These are phyloP conservation scores for Cajanus cajan DNA, from an alignment of 306 rosid species.

Conservation along the genomic window DNA sequence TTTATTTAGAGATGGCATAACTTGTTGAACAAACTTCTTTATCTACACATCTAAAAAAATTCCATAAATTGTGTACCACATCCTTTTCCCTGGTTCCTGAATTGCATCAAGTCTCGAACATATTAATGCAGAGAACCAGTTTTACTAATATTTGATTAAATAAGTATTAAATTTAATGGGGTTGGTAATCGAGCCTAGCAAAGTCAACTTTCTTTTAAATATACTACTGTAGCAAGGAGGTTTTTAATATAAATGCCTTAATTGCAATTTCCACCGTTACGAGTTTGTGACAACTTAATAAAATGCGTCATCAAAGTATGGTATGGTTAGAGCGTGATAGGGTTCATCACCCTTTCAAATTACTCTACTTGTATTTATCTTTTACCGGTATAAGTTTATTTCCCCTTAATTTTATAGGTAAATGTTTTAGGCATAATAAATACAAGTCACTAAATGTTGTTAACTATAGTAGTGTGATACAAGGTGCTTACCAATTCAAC, in stretches of 20 bases:
- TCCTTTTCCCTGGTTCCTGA: neutral
- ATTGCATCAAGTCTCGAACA: neutral
- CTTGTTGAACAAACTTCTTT: neutral
- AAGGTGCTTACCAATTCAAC: too few relatives aligned
- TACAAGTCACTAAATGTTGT: too few relatives aligned
- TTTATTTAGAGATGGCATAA: neutral
- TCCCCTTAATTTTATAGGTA: neutral
- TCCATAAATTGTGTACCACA: neutral
- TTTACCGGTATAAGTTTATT: neutral
- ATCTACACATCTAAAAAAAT: neutral
- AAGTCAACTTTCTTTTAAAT: conserved; percentile 12
- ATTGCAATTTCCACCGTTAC: conserved; percentile 5
- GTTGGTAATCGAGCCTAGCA: neutral
- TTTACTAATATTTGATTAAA: neutral
- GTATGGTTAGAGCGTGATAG: neutral
- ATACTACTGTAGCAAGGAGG: neutral
- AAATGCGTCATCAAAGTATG: neutral
- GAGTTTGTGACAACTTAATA: neutral
- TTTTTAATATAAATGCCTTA: neutral
- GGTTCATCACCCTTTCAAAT: neutral
- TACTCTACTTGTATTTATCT: too few relatives aligned
- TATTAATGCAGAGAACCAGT: neutral
- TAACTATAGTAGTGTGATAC: too few relatives aligned
- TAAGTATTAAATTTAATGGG: neutral
- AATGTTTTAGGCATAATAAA: neutral